Percentiles rank a stretch among this genome's conserved stretches.
phyloP scores from a whole-genome alignment of 2,329 filamentous ascomycete genomes.

The Arachnopeziza araneosa region DNA sequence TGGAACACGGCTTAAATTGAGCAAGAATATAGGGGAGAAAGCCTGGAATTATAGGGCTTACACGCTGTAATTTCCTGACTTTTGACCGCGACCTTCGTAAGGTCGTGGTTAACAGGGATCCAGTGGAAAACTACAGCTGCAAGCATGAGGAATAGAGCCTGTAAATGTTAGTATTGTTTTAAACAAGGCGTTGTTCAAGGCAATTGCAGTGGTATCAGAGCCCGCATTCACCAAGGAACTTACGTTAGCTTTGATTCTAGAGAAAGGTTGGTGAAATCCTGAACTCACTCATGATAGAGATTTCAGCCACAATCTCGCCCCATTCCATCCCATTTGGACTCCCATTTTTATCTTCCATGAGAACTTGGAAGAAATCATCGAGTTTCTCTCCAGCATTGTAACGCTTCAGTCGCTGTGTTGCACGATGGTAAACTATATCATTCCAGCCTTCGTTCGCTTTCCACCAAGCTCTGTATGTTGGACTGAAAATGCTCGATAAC shows the following conservation, averaged over 20 bases:
- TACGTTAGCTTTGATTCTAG: no score
- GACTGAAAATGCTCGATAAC: constrained; percentile 41
- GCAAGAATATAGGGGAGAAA: no score
- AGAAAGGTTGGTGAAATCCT: neutral
- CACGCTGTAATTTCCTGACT: no score
- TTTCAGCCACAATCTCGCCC: constrained; percentile 53
- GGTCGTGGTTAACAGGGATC: constrained; percentile 41
- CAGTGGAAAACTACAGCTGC: constrained; percentile 47
- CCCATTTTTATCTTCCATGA: constrained; percentile 45
- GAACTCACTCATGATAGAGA: constrained; percentile 40
- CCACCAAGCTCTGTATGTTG: constrained; percentile 35
- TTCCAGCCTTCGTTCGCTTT: constrained; percentile 39
- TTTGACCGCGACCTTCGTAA: no score
- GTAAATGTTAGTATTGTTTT: no score
- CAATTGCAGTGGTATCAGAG: constrained; percentile 31
- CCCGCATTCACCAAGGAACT: constrained; percentile 34
- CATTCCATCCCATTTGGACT: constrained; percentile 42
- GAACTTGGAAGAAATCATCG: constrained; percentile 51
- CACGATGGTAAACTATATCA: constrained; percentile 42
- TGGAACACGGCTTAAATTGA: no score
- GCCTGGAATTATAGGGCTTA: no score
- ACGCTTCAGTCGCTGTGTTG: constrained; percentile 38
- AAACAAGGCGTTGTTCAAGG: no score
- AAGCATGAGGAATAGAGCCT: constrained; percentile 17
- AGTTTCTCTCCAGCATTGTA: constrained; percentile 48